A percentile compares a stretch with the other conserved stretches of the same genome.
Conservation (phyloP, 192 early-diverging fungal genomes). For the Gigaspora rosea region DNA sequence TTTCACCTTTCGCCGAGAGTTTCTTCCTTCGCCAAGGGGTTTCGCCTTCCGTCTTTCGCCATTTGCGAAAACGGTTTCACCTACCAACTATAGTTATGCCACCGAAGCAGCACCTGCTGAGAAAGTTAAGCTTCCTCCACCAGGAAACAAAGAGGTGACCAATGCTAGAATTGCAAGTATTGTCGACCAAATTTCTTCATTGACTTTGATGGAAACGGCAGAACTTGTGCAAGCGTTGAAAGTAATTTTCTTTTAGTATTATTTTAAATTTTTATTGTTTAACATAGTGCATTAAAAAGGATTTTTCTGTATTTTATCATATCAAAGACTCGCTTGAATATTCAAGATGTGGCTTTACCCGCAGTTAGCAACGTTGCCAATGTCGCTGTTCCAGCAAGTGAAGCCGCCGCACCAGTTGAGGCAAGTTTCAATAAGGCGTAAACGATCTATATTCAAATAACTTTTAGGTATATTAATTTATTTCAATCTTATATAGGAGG, state of each 20-base stretch:
- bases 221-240: constrained; percentile 87
- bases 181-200: constrained; percentile 86
- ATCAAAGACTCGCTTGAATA: constrained; percentile 80
- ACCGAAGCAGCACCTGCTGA: constrained; percentile 41
- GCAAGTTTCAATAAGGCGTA: not conserved
- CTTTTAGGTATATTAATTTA: constrained; percentile 8
- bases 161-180: constrained; percentile 79
- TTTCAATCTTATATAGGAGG: constrained; percentile 51
- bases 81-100: not conserved
- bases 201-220: constrained; percentile 93
- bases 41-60: too few relatives aligned
- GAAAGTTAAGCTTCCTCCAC: constrained; percentile 62
- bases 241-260: constrained; percentile 48
- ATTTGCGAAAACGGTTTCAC: too few relatives aligned
- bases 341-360: constrained; percentile 88
- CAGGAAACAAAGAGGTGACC: constrained; percentile 52
- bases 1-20: too few relatives aligned
- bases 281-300: not conserved
- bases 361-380: constrained; percentile 66
- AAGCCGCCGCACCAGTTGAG: constrained; percentile 69
- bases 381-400: constrained; percentile 57
- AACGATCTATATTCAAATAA: too few relatives aligned
- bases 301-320: not conserved
- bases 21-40: not conserved
- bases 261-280: not conserved